Base-by-base conservation (phyloP, 768 basidiomycete species). In the Trametes meyenii region DNA sequence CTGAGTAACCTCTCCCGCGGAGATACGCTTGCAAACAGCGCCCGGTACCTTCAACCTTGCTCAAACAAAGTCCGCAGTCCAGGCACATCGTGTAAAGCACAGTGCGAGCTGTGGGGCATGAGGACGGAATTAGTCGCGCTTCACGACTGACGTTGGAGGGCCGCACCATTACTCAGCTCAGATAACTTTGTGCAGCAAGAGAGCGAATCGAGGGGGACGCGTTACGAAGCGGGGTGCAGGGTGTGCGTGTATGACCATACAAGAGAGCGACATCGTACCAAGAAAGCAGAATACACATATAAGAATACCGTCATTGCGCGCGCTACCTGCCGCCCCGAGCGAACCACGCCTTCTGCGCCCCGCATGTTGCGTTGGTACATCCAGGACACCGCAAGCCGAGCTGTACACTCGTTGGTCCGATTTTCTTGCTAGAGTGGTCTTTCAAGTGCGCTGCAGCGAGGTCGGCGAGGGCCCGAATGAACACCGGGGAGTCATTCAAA, bases 401-500 rank as follows among this genome's bases (percentile, higher is more conserved):
- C 77, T 98, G 96, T 33, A 85, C 77, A 66, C 90, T 92, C 42
- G 85, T 84, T 13, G 87, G 85, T 5, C 85, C 85, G 43, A 65
- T 66, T 64, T 79, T 81, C 13, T 89, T 88, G 2, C 78, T 63
- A 16, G 75, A 73, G 68, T 83, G 85, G 40, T 86, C 84, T 52
- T 79, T 81, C 66, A 98, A 78, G 75, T 99, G 97, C 51, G 83
- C 79, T 24, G 88, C 81, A 26, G 87, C 88, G 60, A 99, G 89
- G 75, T 99, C 96, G 14, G 97, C 96, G 29, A 98, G 78, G 11
- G 95, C 96, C 19, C 93, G 87, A 67, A 97, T 90, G 74, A 99
- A 98, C 55, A 96, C 92, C 0, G 97, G 96, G 10, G 94, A 96
- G 64, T 89, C 94, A 74, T 99, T 99, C 58, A 98, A 80, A 7